Base-by-base conservation (phyloP, 1,284 basidiomycete species). In the Apiotrichum brassicae region DNA sequence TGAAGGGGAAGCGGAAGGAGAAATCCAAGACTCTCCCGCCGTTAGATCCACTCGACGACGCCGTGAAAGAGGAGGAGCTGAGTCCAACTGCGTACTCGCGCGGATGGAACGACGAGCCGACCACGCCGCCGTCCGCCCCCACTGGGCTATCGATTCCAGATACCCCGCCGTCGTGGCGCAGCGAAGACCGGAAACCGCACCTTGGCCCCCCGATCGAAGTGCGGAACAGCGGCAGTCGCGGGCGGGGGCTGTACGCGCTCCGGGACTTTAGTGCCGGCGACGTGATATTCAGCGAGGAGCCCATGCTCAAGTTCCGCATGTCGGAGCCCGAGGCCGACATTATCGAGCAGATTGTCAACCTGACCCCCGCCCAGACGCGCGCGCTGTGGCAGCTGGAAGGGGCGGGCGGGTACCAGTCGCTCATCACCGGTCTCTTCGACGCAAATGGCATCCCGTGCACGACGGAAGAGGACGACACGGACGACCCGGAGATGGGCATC, bases 381-480 rank as follows among this genome's bases (percentile, higher is more conserved):
- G 24, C 25, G 25, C 35, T 46, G 18, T 18, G 18, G 23, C n/a
- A 20, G 25, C 34, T 37, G 14, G 44, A 37, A 14, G 18, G 18
- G 8, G 9, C 18, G 8, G 44, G 44, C 12, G 44, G 26, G 2
- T 37, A 26, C 25, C 35, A 19, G 14, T 6, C 35, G 18, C 16
- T 35, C 1, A 28, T 36, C 18, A 6, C 12, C 26, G 26, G 51
- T 14, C 28, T 52, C 12, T 23, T 42, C 16, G 22, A 40, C 19
- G 47, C 51, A 12, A 52, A 52, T 33, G 26, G 34, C 36, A 52
- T 52, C 25, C 46, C 46, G 12, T 44, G 43, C 24, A 23, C 32
- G 4, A 13, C 12, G 26, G 42, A 43, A 12, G 34, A 34, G 14
- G 42, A 35, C 24, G n/a, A 16, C n/a, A 34, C 35, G 4, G 18